Conservation (phyloP, 176 grass and related monocot genomes). For the Zea mays region Zm-B73-REFERENCE-NAM-5.0 NC_050096.1:228780501-228781000, state of each 20-base stretch:
- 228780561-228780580: constrained; percentile 20
- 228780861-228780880: neutral
- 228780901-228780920: constrained; percentile 9
- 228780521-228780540: constrained; percentile 23
- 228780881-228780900: constrained; percentile 5
- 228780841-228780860: constrained; percentile 9
- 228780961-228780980: constrained; percentile 6
- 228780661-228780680: constrained; percentile 99
- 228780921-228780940: neutral
- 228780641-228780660: constrained; percentile 98
- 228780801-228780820: constrained; percentile 9
- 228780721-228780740: constrained; percentile 92
- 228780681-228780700: constrained; percentile 90
- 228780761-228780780: constrained; percentile 41
- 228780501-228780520: constrained; percentile 26
- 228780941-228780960: constrained; percentile 6
- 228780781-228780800: constrained; percentile 19
- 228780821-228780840: constrained; percentile 33
- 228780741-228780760: constrained; percentile 48
- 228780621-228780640: constrained; percentile 94
- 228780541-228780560: constrained; percentile 13
- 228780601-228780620: constrained; percentile 93
- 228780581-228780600: constrained; percentile 66
- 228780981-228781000: neutral
- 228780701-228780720: constrained; percentile 88